Conservation (phyloP, 1,284 basidiomycete species). For the Irpex sp. region DNA sequence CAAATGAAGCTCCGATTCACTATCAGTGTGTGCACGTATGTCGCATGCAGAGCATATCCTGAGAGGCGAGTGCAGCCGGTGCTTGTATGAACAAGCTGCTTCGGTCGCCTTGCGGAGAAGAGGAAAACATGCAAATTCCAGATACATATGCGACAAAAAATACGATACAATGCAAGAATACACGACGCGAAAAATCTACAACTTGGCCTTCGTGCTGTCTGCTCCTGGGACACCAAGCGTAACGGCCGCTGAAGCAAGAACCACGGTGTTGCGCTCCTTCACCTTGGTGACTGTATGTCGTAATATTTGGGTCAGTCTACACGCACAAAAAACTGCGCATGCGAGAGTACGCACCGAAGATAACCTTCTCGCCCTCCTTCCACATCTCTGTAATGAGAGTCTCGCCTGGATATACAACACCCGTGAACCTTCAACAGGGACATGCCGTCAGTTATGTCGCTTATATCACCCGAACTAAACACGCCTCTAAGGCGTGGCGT, state of each 20-base stretch:
- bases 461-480: background rate
- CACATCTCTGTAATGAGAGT: conserved; percentile 96
- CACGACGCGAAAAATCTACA: conserved; percentile 37
- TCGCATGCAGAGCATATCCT: too few relatives aligned
- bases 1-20: too few relatives aligned
- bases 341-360: conserved; percentile 74
- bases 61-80: too few relatives aligned
- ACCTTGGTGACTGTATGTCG: conserved; percentile 59
- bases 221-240: conserved; percentile 48
- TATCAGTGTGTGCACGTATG: too few relatives aligned
- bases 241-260: conserved; percentile 72
- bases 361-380: conserved; percentile 91
- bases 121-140: background rate
- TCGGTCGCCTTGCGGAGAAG: background rate
- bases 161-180: background rate
- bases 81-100: too few relatives aligned
- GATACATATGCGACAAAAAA: background rate
- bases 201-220: conserved; percentile 46
- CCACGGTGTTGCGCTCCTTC: conserved; percentile 71
- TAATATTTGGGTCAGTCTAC: background rate
- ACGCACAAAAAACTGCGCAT: background rate
- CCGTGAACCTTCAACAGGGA: conserved; percentile 59
- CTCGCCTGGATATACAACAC: conserved; percentile 94
- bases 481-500: background rate
- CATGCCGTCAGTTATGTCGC: too few relatives aligned